A percentile compares a stretch with the other conserved stretches of the same genome.
These are phyloP conservation scores for Botryosphaeria dothidea DNA, from an alignment of 2,329 filamentous ascomycete genomes.

Conservation along the genomic window DNA sequence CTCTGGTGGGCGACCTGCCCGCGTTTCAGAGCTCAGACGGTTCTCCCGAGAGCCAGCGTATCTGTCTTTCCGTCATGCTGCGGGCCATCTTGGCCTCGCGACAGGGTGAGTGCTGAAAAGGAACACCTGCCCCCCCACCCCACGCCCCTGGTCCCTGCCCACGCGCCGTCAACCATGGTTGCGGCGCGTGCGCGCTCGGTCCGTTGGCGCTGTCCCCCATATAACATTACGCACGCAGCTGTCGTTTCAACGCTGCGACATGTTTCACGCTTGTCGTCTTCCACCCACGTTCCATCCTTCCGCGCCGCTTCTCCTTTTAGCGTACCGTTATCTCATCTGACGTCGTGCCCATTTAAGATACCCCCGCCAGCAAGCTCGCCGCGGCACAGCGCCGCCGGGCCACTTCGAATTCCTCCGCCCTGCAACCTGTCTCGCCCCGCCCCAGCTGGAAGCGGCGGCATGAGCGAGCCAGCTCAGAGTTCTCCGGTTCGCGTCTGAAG, in stretches of 20 bases:
- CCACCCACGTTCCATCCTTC: constrained; percentile 13
- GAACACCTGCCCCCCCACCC: not conserved
- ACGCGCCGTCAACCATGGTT: not conserved
- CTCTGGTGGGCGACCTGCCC: constrained; percentile 64
- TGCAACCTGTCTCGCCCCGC: constrained; percentile 42
- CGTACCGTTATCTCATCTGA: constrained; percentile 2
- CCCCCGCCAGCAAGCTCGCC: constrained; percentile 25
- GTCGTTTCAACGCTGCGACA: constrained; percentile 17
- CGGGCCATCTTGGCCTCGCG: constrained; percentile 67
- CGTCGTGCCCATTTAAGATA: constrained; percentile 15
- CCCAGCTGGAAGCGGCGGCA: constrained; percentile 42
- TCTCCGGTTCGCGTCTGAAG: constrained; percentile 37
- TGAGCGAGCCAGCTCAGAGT: constrained; percentile 50
- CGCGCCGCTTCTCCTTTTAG: not conserved
- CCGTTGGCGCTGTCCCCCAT: constrained; percentile 13
- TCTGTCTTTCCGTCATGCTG: constrained; percentile 75
- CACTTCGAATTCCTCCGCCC: constrained; percentile 48
- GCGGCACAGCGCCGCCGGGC: constrained; percentile 44
- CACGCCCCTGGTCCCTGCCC: not conserved
- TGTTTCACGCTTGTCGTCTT: constrained; percentile 18
- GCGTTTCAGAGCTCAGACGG: constrained; percentile 73
- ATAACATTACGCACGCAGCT: constrained; percentile 18
- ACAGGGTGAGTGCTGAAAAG: constrained; percentile 61
- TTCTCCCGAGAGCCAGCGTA: constrained; percentile 70
- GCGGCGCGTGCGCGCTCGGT: constrained; percentile 17